Conservation (phyloP, 1,284 basidiomycete species). For the Malassezia yamatoensis region DNA sequence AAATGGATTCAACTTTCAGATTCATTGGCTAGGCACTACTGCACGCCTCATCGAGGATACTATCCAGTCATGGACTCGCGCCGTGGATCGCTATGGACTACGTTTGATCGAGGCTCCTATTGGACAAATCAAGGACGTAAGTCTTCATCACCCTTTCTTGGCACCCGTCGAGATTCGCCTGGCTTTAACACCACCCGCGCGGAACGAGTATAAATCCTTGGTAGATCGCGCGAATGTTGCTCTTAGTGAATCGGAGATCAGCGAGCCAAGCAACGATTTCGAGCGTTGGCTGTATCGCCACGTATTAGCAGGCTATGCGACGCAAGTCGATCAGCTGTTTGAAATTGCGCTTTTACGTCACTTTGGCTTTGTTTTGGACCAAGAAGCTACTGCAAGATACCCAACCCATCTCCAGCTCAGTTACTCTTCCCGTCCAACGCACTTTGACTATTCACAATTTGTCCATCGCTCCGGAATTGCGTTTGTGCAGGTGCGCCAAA, state of each 20-base stretch:
- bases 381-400: slow-evolving; percentile 36
- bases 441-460: slow-evolving; percentile 44
- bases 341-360: slow-evolving; percentile 37
- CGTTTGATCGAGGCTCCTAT: slow-evolving; percentile 67
- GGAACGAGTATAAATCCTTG: slow-evolving; percentile 20
- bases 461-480: slow-evolving; percentile 42
- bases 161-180: slow-evolving; percentile 39
- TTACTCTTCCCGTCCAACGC: slow-evolving; percentile 39
- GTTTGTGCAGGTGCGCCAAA: slow-evolving; percentile 44
- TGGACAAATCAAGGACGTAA: slow-evolving; percentile 44
- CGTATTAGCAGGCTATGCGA: slow-evolving; percentile 11
- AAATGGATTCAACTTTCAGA: slow-evolving; percentile 54
- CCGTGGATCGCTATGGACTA: slow-evolving; percentile 79
- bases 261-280: slow-evolving; percentile 9
- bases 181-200: slow-evolving; percentile 35
- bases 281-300: slow-evolving; percentile 16
- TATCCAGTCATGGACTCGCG: slow-evolving; percentile 70
- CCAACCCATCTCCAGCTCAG: slow-evolving; percentile 29
- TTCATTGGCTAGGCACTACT: slow-evolving; percentile 93
- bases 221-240: slow-evolving; percentile 23
- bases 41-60: slow-evolving; percentile 90
- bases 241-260: slow-evolving; percentile 19
- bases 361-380: slow-evolving; percentile 45
- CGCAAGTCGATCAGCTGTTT: slow-evolving; percentile 33
- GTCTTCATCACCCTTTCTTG: slow-evolving; percentile 43